A percentile compares a stretch with the other conserved stretches of the same genome.
These are phyloP conservation scores for Dactylellina haptotyla DNA, from an alignment of 2,329 filamentous ascomycete genomes.

Conservation along the genomic window DNA sequence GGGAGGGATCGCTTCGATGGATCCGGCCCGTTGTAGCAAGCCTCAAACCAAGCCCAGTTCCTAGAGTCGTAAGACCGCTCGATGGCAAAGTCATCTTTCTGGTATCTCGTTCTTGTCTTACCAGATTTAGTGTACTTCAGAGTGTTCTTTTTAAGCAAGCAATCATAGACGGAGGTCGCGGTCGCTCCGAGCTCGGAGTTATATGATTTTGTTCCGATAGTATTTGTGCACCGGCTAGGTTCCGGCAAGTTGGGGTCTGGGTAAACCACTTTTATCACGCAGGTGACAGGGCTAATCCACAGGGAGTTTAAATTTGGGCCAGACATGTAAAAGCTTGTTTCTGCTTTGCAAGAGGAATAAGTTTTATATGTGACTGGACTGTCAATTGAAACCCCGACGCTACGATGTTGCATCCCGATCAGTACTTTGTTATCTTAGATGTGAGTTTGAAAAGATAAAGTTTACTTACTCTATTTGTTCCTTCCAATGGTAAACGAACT, in stretches of 20 bases:
- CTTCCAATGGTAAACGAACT: conserved; percentile 3
- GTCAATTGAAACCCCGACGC: no score
- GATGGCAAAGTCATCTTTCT: conserved; percentile 6
- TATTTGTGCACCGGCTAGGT: conserved; percentile 5
- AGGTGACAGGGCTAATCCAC: conserved; percentile 19
- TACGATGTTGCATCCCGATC: no score
- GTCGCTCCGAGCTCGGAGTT: neutral
- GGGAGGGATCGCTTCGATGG: neutral
- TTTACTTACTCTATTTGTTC: conserved; percentile 14
- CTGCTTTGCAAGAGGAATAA: conserved; percentile 6
- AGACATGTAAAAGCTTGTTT: conserved; percentile 24
- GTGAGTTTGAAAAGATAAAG: no score
- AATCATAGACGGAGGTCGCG: neutral
- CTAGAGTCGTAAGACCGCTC: conserved; percentile 1
- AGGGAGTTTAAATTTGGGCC: conserved; percentile 11
- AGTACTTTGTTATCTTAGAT: no score
- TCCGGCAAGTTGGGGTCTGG: neutral
- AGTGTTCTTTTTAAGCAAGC: conserved; percentile 5
- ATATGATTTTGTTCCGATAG: neutral
- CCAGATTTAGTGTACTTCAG: conserved; percentile 2
- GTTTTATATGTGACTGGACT: conserved; percentile 4
- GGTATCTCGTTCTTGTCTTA: conserved; percentile 10
- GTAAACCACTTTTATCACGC: neutral
- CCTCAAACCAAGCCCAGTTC: conserved; percentile 22
- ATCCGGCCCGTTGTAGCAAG: conserved; percentile 12